Conservation (phyloP, 768 basidiomycete species). For the Leucosporidium creatinivorum region DNA sequence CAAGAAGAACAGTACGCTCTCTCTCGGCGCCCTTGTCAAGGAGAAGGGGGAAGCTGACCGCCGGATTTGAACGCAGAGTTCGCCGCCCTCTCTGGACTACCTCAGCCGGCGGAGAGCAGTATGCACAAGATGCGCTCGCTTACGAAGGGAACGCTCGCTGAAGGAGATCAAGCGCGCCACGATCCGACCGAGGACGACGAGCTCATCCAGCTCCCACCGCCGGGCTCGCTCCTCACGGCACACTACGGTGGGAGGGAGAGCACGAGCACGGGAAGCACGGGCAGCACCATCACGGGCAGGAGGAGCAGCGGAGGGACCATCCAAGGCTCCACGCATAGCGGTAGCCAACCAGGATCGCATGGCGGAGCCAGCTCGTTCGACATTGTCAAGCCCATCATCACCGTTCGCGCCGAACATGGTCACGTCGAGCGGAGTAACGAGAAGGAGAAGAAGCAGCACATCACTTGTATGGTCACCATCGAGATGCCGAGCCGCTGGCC, state of each 20-base stretch:
- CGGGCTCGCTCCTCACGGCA: conserved; percentile 43
- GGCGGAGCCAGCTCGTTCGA: conserved; percentile 43
- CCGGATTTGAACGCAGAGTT: conserved; percentile 57
- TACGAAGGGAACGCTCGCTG: conserved; percentile 35
- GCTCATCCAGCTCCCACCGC: conserved; percentile 50
- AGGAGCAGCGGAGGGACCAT: conserved; percentile 21
- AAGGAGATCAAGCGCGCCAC: conserved; percentile 25
- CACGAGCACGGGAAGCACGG: conserved; percentile 5
- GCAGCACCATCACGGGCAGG: conserved; percentile 3
- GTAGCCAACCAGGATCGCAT: conserved; percentile 44
- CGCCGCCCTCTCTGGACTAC: conserved; percentile 86
- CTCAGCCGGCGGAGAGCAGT: conserved; percentile 46
- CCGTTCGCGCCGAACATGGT: conserved; percentile 85
- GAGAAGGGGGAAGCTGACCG: not conserved
- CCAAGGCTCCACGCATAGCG: conserved; percentile 28
- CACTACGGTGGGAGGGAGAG: not conserved
- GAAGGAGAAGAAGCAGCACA: conserved; percentile 57
- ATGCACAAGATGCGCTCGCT: conserved; percentile 36
- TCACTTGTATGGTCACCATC: conserved; percentile 89
- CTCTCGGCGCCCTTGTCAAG: no score
- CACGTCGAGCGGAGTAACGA: conserved; percentile 65
- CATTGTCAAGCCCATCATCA: conserved; percentile 85
- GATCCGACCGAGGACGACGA: conserved; percentile 83
- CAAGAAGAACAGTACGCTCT: conserved; percentile 66
- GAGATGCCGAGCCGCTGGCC: conserved; percentile 74